Base-by-base conservation (phyloP, 2,329 filamentous ascomycete genomes). In the Ceratocystis alfenasii region DNA sequence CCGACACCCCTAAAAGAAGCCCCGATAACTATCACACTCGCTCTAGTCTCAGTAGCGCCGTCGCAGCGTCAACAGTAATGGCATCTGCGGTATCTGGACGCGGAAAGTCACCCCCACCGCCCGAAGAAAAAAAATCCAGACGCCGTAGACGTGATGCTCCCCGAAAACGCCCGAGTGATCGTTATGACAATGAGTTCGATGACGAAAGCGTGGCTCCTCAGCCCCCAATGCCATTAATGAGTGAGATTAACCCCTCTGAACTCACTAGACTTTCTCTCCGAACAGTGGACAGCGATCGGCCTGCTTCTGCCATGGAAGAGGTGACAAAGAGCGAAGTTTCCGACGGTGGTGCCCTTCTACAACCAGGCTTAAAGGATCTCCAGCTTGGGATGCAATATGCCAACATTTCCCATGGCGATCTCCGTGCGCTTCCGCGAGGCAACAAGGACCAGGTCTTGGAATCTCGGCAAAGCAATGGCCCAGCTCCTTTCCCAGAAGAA, bases 201-300 rank as follows among this genome's bases (percentile, higher is more conserved):
- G 78, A 82, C 67, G 80, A 84, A 63, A 78, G 85, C 22, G 68
- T 66, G 62, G 83, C 89, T 15, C 79, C 79, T 8, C 74, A 76
- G 4, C 87, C 91, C 5, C 89, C 89, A 5, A 90, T 96, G 87
- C 93, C 93, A 2, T 81, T 96, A 69, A 87, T 88, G 75, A 96
- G 92, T 75, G 89, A 90, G 66, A 83, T 95, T 66, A 88, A 89
- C 69, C 84, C 88, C 53, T 95, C 93, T 0, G 92, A 96, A 63
- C 76, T 96, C 65, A 97, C 93, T 0, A 83, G 93, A 70, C 88
- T 88, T 17, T 96, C 93, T 0, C 89, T 97, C 65, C 76, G 94
- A 20, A 94, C 92, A 4, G 88, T 89, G 36, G 86, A 88, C 33
- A 89, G 89, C 0, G 89, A 90, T 69, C 79, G 85, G 63, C 87